These are phyloP conservation scores for Cyanidium caldarium DNA, from an alignment of 23 red algal genomes.

Conservation along the genomic window DNA sequence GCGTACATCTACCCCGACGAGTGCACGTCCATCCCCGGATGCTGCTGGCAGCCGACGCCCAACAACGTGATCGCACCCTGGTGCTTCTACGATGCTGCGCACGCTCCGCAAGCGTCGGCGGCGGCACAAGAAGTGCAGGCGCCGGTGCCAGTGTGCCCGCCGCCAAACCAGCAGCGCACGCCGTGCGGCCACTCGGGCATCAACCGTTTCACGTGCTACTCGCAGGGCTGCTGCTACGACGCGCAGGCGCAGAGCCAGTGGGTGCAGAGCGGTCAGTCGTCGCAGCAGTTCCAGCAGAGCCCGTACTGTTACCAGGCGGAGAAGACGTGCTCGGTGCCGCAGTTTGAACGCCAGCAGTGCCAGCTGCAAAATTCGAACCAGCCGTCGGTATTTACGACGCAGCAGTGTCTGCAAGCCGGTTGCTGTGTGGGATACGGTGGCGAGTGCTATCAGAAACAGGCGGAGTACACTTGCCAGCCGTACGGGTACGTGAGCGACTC, in stretches of 20 bases:
- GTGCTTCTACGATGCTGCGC: neutral
- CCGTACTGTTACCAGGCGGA: constrained; percentile 9
- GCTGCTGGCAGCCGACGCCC: constrained; percentile 4
- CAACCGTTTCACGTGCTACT: constrained; percentile 4
- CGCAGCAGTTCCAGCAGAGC: neutral
- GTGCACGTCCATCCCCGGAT: constrained; percentile 1
- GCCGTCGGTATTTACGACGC: neutral
- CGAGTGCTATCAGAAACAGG: neutral
- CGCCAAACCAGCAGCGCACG: neutral
- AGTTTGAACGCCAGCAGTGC: constrained; percentile 7
- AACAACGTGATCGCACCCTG: neutral
- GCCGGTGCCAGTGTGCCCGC: neutral
- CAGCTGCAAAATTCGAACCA: neutral
- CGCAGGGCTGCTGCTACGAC: constrained; percentile 4
- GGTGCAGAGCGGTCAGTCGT: neutral
- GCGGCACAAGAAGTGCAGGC: constrained; percentile 3
- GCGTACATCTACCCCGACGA: constrained; percentile 8
- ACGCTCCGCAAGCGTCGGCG: neutral
- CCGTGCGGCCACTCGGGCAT: neutral
- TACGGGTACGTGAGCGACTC: constrained; percentile 3
- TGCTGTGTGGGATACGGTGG: neutral
- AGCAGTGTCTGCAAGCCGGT: constrained; percentile 8
- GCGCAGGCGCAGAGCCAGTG: constrained; percentile 7
- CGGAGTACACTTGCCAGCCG: constrained; percentile 1
- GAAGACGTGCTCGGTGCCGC: neutral